Conservation (phyloP, 768 basidiomycete genomes). For the Lyophyllum shimeji region DNA sequence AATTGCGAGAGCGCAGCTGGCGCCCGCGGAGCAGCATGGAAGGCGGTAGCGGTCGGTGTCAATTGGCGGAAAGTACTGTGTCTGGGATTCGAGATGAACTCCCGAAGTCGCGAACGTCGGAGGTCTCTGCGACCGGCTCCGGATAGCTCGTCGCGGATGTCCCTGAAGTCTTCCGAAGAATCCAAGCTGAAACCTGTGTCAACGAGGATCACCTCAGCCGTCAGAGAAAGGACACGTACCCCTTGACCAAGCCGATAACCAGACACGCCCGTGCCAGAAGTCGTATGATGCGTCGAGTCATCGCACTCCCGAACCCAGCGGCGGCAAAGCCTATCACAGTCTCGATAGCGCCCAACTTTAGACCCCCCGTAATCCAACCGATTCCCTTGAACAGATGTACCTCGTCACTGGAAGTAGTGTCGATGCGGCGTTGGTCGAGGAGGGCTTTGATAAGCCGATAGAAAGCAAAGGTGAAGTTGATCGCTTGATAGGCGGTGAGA, state of each 20-base stretch:
- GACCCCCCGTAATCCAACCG: constrained; percentile 61
- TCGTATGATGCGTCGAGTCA: constrained; percentile 60
- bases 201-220: not conserved
- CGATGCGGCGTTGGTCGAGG: constrained; percentile 51
- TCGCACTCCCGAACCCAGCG: constrained; percentile 47
- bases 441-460: constrained; percentile 54
- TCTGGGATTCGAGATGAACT: constrained; percentile 56
- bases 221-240: constrained; percentile 46
- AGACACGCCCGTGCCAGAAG: constrained; percentile 53
- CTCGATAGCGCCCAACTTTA: constrained; percentile 67
- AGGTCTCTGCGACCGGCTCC: constrained; percentile 11
- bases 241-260: constrained; percentile 64
- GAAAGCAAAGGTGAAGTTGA: constrained; percentile 58
- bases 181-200: constrained; percentile 43
- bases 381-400: constrained; percentile 57
- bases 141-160: constrained; percentile 39
- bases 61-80: constrained; percentile 54
- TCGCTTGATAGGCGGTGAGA: constrained; percentile 54
- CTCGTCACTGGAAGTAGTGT: constrained; percentile 41
- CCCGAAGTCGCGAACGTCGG: constrained; percentile 36
- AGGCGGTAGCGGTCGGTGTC: constrained; percentile 42
- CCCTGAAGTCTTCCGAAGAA: constrained; percentile 49
- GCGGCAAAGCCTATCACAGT: constrained; percentile 61
- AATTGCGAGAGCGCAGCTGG: constrained; percentile 13
- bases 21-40: constrained; percentile 34